Conservation (phyloP, 495 filamentous ascomycete species). For the Xylona heveae region DNA sequence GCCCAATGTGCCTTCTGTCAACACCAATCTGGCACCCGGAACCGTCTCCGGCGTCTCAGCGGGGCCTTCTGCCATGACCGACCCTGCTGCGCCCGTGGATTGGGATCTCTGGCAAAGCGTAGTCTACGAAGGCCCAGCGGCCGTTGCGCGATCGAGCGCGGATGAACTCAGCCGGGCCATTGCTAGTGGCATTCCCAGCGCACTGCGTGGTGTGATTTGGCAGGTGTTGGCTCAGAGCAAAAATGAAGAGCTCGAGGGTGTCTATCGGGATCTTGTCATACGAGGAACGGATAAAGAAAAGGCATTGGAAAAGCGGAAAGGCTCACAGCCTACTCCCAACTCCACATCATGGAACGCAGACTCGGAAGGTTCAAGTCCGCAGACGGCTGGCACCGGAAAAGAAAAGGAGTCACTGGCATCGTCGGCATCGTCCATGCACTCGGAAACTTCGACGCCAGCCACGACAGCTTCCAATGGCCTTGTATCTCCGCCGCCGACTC, state of each 20-base stretch:
- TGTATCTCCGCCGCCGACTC: conserved; percentile 31
- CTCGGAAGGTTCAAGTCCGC: too few relatives aligned
- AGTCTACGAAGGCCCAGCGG: conserved; percentile 78
- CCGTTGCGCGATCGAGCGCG: conserved; percentile 61
- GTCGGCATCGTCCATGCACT: conserved; percentile 66
- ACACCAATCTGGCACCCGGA: conserved; percentile 50
- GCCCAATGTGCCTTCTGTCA: conserved; percentile 25
- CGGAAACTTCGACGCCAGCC: conserved; percentile 47
- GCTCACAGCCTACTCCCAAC: conserved; percentile 20
- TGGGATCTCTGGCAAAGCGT: conserved; percentile 97
- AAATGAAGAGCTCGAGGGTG: conserved; percentile 68
- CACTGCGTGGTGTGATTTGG: conserved; percentile 93
- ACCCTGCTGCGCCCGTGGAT: conserved; percentile 50
- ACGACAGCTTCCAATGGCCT: conserved; percentile 34
- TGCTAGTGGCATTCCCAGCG: conserved; percentile 79
- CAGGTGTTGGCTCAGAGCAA: conserved; percentile 90
- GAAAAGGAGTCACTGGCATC: conserved; percentile 46
- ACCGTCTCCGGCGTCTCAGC: conserved; percentile 58
- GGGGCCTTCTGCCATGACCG: conserved; percentile 41
- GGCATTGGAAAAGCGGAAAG: conserved; percentile 31
- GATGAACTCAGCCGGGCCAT: conserved; percentile 81
- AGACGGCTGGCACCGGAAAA: conserved; percentile 22
- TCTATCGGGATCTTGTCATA: conserved; percentile 63
- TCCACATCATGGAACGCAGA: conserved; percentile 11
- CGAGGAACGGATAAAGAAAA: conserved; percentile 53